Base-by-base conservation (phyloP, 179 eudicot genomes). In the Spergularia azorica region DNA sequence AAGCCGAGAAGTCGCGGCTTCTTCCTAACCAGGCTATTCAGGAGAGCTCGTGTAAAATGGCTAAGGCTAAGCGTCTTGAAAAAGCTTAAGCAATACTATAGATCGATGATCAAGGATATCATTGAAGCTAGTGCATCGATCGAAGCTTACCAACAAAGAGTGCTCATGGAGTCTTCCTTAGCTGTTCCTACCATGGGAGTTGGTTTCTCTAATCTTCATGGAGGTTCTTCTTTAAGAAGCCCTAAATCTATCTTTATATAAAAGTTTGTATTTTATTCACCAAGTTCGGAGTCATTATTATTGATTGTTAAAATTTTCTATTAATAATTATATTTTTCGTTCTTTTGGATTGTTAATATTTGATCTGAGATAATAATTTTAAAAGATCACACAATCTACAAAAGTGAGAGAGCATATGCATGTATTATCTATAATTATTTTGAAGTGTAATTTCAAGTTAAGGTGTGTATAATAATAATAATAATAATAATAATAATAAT, bases 161-260 rank as follows among this genome's bases (percentile, higher is more conserved):
- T 88, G 4, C 46, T 84, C 2, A 11, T 90, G 83, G 92, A 92
- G 71, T 11, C 89, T 0, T 84, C 91, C 2, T 77, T 88, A 41
- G 90, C 86, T 16, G 56, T 90, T 55, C 95, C 93, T 6, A 88
- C 84, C 15, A 74, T 90, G 86, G 90, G 89, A 4, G 52, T 86
- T 43, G 72, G 87, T 14, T 70, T 84, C 76, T 67, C 81, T 79
- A 60, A 72, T 52, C 51, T 41, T 14, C 77, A 55, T 76, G 68
- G 63, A 16, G 63, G 74, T 60, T 46, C 75, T 63, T 14, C 72
- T 68, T 52, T 76, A 16, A 76, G 50, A 48, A 60, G 48, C 61
- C 70, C 84, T 18, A 81, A 58, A 73, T 77, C 84, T 38, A 9
- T 77, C 67, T 75, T 69, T 16, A 54, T 70, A 8, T 70, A 48